Percentiles rank a stretch among this genome's conserved stretches.
These are phyloP conservation scores for Neofusicoccum cordaticola DNA, from an alignment of 2,329 filamentous ascomycete species.

Conservation along the genomic window DNA sequence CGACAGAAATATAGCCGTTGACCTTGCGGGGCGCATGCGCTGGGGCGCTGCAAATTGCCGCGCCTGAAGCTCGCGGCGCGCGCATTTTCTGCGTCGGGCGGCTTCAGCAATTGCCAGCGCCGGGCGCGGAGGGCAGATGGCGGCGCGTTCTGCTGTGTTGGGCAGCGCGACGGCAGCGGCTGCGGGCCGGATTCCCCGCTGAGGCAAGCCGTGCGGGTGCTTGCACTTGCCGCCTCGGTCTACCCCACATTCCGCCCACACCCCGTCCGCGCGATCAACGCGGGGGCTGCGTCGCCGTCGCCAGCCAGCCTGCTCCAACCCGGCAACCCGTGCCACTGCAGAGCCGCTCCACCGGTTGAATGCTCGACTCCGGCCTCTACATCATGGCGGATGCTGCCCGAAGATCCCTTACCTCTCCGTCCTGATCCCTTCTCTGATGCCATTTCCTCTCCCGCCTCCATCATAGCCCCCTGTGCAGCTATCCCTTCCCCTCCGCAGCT, in stretches of 20 bases:
- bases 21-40: neutral
- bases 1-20: neutral
- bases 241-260: constrained; percentile 5
- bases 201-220: neutral
- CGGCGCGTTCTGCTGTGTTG: neutral
- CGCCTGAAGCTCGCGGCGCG: neutral
- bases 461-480: neutral
- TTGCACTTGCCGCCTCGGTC: neutral
- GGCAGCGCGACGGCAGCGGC: neutral
- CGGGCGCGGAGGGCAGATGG: neutral
- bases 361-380: neutral
- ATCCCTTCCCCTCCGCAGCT: neutral
- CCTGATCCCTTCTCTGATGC: neutral
- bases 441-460: neutral
- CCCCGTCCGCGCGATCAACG: neutral
- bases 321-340: constrained; percentile 1
- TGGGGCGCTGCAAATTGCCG: neutral
- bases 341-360: neutral
- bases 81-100: neutral
- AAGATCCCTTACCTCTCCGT: neutral
- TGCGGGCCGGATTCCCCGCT: neutral
- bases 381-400: neutral
- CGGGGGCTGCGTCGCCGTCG: neutral
- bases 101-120: neutral
- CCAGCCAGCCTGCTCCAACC: neutral